Evolutionary conservation across 2,329 filamentous ascomycete genomes (phyloP).

Genomic region (Beauveria asiatica): DNA sequence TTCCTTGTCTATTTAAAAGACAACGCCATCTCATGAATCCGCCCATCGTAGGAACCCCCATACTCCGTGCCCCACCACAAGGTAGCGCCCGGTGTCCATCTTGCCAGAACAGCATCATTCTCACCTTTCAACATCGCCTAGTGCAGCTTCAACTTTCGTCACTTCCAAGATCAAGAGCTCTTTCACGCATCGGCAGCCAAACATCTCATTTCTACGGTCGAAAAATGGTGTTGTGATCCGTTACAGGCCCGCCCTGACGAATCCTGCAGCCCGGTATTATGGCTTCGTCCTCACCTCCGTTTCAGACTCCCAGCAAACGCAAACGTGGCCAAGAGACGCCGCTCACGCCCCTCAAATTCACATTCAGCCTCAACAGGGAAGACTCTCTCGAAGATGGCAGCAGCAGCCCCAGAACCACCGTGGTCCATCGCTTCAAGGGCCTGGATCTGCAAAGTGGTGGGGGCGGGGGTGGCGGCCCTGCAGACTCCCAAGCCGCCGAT

Average conservation of each 20-base stretch:
- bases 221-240: neutral
- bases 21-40: neutral
- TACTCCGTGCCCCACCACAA: constrained; percentile 2
- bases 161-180: neutral
- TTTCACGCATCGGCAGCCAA: neutral
- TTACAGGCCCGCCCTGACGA: neutral
- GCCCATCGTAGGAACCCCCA: neutral
- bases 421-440: constrained; percentile 44
- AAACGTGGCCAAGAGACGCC: constrained; percentile 32
- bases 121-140: neutral
- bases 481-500: constrained; percentile 11
- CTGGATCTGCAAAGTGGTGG: constrained; percentile 38
- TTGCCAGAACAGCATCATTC: neutral
- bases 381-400: constrained; percentile 35
- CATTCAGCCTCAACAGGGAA: constrained; percentile 32
- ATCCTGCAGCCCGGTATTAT: neutral
- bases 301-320: constrained; percentile 34
- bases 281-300: constrained; percentile 6
- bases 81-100: constrained; percentile 3
- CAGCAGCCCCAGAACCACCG: constrained; percentile 43
- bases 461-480: constrained; percentile 31
- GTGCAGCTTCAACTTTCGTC: neutral
- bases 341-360: constrained; percentile 33
- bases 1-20: neutral
- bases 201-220: neutral